Percentiles rank a stretch among this genome's conserved stretches.
phyloP scores from a whole-genome alignment of 192 early-diverging fungal genomes.

The Entomortierella parvispora region DNA sequence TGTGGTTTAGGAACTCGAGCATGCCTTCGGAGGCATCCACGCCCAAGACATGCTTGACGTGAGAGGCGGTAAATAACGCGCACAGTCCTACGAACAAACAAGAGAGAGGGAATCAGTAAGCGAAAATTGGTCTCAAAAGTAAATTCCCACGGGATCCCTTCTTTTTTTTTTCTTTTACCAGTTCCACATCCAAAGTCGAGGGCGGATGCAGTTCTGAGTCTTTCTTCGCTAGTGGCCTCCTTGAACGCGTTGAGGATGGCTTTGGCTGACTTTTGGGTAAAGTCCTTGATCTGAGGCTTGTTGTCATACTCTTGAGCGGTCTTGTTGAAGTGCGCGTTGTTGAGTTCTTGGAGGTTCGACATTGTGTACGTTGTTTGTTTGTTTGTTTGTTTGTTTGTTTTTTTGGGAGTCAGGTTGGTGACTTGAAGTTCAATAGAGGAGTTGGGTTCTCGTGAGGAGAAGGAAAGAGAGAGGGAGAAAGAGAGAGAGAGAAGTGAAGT shows the following conservation, averaged over 20 bases:
- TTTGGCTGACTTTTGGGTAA: slow-evolving; percentile 12
- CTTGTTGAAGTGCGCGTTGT: slow-evolving; percentile 38
- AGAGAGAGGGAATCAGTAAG: neutral
- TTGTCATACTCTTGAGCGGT: slow-evolving; percentile 26
- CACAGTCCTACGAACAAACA: slow-evolving; percentile 11
- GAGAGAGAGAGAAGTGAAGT: neutral
- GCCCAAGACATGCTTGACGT: slow-evolving; percentile 22
- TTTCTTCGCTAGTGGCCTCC: slow-evolving; percentile 17
- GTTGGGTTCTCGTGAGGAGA: no score
- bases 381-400: neutral
- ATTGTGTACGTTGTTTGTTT: neutral
- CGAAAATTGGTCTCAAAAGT: neutral
- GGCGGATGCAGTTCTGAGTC: slow-evolving; percentile 13
- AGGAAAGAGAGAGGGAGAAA: neutral
- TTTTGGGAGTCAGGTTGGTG: neutral
- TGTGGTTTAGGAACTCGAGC: slow-evolving; percentile 11
- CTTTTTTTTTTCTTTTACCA: slow-evolving; percentile 7
- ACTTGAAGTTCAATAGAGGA: neutral
- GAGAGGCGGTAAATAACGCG: slow-evolving; percentile 4
- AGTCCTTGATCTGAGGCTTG: slow-evolving; percentile 12
- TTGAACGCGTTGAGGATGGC: slow-evolving; percentile 14
- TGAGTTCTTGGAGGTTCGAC: slow-evolving; percentile 15
- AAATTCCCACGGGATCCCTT: neutral
- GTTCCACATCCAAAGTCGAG: slow-evolving; percentile 49
- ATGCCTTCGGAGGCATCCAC: slow-evolving; percentile 40